These are phyloP conservation scores for Vitis hybrid DNA, from an alignment of 177 flowering plant species.

Conservation along the genomic window DNA sequence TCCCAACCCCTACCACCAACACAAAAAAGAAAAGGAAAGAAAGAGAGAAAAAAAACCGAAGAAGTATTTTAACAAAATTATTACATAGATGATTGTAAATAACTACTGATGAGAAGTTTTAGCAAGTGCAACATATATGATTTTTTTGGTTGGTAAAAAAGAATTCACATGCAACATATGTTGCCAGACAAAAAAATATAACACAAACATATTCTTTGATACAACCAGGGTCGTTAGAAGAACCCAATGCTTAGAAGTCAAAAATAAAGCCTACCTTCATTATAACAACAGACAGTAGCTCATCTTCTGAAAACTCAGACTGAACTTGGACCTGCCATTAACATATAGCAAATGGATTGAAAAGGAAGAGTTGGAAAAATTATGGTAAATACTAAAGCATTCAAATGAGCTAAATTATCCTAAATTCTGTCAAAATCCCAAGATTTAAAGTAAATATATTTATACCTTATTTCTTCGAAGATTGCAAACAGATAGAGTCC, in stretches of 20 bases:
- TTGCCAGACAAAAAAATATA: neutral
- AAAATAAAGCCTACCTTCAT: constrained; percentile 67
- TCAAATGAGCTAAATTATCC: no score
- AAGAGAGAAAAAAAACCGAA: no score
- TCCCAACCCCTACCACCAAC: no score
- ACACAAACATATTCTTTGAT: neutral
- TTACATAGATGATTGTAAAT: no score
- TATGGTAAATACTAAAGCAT: neutral
- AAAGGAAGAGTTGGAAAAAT: constrained; percentile 1
- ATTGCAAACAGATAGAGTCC: constrained; percentile 87
- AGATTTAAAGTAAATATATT: no score
- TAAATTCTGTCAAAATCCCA: no score
- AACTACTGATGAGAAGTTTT: no score
- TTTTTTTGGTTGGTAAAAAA: neutral
- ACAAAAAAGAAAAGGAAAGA: no score
- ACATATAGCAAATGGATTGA: constrained; percentile 4
- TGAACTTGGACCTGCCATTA: constrained; percentile 62
- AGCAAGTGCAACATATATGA: no score
- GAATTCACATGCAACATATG: neutral
- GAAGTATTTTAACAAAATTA: no score
- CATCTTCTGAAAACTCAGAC: constrained; percentile 95
- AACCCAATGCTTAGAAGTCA: neutral
- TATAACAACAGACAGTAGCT: constrained; percentile 74
- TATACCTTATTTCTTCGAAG: constrained; percentile 56
- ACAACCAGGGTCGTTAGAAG: neutral